These are phyloP conservation scores for Pharus latifolius DNA, from an alignment of 176 grass and related monocot genomes.

Conservation along the genomic window DNA sequence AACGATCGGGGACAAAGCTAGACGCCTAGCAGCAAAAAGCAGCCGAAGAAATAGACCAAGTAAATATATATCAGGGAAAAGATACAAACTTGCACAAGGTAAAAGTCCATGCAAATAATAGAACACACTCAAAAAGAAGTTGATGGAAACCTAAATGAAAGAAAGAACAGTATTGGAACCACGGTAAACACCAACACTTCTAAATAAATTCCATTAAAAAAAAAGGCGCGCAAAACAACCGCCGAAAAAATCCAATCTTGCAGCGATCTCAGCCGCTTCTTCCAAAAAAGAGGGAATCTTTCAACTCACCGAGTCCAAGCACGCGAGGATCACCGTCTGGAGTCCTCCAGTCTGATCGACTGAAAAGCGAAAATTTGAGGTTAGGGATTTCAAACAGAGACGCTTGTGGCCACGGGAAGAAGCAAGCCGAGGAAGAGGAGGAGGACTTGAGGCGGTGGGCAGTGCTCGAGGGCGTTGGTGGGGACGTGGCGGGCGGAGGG, in stretches of 20 bases:
- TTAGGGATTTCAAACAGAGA: slow-evolving; percentile 6
- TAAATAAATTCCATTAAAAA: no score
- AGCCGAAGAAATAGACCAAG: neutral
- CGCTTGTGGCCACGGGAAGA: neutral
- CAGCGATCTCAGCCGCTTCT: neutral
- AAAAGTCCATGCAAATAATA: no score
- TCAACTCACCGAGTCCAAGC: neutral
- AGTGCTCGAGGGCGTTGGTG: neutral
- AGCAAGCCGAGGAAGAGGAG: neutral
- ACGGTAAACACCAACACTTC: no score
- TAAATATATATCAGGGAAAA: neutral
- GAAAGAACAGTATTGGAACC: no score
- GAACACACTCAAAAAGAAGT: no score
- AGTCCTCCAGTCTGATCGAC: no score
- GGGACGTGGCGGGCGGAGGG: neutral
- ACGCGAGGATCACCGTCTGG: no score
- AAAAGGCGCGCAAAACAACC: no score
- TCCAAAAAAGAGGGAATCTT: neutral
- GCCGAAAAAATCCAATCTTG: neutral
- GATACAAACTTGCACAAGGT: neutral
- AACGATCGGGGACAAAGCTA: neutral
- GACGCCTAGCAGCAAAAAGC: neutral
- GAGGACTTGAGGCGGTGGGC: neutral
- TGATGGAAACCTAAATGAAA: no score
- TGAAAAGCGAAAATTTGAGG: neutral